A percentile compares a stretch with the other conserved stretches of the same genome.
phyloP scores from a whole-genome alignment of 1,284 basidiomycete species.

The Rhizopogon hawkerae region DNA sequence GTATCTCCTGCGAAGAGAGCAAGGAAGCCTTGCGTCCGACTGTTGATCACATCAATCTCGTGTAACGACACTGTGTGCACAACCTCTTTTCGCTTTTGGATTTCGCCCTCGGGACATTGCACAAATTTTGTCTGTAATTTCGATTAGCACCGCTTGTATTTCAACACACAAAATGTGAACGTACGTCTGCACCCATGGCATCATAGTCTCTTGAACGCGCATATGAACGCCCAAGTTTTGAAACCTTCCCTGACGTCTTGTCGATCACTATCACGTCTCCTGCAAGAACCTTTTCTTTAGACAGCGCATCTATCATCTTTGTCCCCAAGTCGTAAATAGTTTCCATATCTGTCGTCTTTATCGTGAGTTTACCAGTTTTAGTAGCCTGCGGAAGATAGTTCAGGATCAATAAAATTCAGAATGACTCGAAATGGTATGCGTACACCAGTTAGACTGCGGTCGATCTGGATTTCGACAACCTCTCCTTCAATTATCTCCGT shows the following conservation, averaged over 20 bases:
- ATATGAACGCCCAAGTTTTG: constrained; percentile 93
- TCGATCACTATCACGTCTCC: constrained; percentile 97
- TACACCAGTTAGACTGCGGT: constrained; percentile 92
- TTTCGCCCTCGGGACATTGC: constrained; percentile 95
- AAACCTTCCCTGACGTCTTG: constrained; percentile 95
- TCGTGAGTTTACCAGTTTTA: constrained; percentile 95
- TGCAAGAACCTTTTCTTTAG: constrained; percentile 94
- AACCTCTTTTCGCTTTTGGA: constrained; percentile 95
- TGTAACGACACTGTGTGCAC: constrained; percentile 96
- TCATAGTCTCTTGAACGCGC: constrained; percentile 96
- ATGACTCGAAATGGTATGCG: constrained; percentile 26
- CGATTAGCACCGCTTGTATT: background rate
- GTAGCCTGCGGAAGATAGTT: constrained; percentile 59
- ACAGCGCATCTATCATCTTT: constrained; percentile 98
- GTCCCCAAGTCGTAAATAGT: constrained; percentile 98
- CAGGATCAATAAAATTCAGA: constrained; percentile 6
- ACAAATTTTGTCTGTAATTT: constrained; percentile 84
- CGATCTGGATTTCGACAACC: constrained; percentile 97
- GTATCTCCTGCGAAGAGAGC: constrained; percentile 84
- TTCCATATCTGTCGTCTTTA: constrained; percentile 99
- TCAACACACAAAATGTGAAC: constrained; percentile 25
- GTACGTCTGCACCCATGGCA: constrained; percentile 95
- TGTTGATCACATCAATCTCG: constrained; percentile 99
- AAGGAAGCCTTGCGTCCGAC: constrained; percentile 87
- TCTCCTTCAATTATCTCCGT: constrained; percentile 97